phyloP scores from a whole-genome alignment of 768 basidiomycete species.

The Paxillus ammoniavirescens region DNA sequence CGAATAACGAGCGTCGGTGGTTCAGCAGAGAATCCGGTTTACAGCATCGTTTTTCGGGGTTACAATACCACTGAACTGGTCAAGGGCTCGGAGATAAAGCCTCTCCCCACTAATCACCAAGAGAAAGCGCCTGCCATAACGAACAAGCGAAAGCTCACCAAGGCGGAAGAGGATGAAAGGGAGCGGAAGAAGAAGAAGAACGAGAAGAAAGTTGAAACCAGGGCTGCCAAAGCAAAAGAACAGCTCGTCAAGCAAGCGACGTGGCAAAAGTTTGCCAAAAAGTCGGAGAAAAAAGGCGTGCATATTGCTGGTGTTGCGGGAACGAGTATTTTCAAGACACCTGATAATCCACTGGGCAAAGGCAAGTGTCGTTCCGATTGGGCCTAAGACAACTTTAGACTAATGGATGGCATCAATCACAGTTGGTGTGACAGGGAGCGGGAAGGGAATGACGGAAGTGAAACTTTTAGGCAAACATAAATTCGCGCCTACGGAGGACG shows the following conservation, averaged over 20 bases:
- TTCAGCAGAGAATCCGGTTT: conserved; percentile 76
- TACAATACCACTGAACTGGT: conserved; percentile 91
- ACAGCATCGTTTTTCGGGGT: conserved; percentile 87
- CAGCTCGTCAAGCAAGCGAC: conserved; percentile 79
- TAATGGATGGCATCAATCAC: conserved; percentile 12
- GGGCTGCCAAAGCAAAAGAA: conserved; percentile 85
- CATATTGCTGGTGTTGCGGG: conserved; percentile 87
- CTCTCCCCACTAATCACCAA: conserved; percentile 59
- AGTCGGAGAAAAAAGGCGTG: conserved; percentile 89
- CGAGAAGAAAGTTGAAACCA: conserved; percentile 86
- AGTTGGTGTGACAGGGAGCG: conserved; percentile 93
- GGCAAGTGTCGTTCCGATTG: conserved; percentile 47
- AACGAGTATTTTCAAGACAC: conserved; percentile 92
- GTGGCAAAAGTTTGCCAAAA: conserved; percentile 96
- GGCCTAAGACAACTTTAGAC: conserved; percentile 1
- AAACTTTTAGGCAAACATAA: conserved; percentile 72
- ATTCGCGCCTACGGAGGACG: conserved; percentile 54
- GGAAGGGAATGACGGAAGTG: conserved; percentile 84
- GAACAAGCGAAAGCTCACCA: conserved; percentile 75
- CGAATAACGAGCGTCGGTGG: conserved; percentile 85
- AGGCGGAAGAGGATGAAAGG: conserved; percentile 83
- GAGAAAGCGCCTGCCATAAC: conserved; percentile 37
- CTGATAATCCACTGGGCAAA: conserved; percentile 85
- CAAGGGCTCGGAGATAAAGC: conserved; percentile 67
- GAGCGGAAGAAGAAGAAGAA: conserved; percentile 94